Evolutionary conservation across 305 asterid genomes (phyloP), one percentile per base, ranked within the genome.

Genomic region (Fraxinus xanthoxyloides): DNA sequence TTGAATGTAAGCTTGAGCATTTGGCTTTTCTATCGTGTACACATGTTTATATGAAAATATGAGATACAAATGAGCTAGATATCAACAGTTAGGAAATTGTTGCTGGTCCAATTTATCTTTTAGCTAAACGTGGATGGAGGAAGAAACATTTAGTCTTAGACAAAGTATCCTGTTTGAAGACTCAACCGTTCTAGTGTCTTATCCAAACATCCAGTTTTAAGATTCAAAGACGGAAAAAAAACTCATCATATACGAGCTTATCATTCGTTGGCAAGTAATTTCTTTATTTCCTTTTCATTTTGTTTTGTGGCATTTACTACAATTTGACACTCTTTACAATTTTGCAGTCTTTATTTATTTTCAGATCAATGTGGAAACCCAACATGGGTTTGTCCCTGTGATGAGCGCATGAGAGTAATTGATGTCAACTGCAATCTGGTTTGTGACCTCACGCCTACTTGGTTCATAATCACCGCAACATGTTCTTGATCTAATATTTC

Each of bases 301-400:
- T 38, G 9, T 35, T 82, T 70, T 35, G 78, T 35, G 78, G 75
- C 34, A 43, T 61, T 30, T 23, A 38, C 69, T 17, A 74, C 38
- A n/a, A 38, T 21, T 65, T 36, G 70, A 59, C 63, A 34, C 75
- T 35, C n/a, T 21, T 35, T 80, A 82, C 76, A 35, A 35, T 24
- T 82, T 80, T 31, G 23, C 35, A 5, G 5, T 59, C 4, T 21
- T 26, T 10, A 10, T 65, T 65, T 65, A 65, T 65, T 65, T 65
- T 65, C 90, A 94, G 97, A 87, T 95, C 70, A 94, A 94, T 86
- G 98, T 94, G 73, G 90, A 90, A 87, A 91, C 97, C 56, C 95
- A 89, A 72, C 97, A 94, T 84, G 98, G 98, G 77, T 94, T 94
- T 87, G 91, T 95, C 82, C 97, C 97, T 65, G 97, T 85, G 99